Evolutionary conservation across 2,329 filamentous ascomycete species (phyloP).

Genomic region (Claviceps cyperi): DNA sequence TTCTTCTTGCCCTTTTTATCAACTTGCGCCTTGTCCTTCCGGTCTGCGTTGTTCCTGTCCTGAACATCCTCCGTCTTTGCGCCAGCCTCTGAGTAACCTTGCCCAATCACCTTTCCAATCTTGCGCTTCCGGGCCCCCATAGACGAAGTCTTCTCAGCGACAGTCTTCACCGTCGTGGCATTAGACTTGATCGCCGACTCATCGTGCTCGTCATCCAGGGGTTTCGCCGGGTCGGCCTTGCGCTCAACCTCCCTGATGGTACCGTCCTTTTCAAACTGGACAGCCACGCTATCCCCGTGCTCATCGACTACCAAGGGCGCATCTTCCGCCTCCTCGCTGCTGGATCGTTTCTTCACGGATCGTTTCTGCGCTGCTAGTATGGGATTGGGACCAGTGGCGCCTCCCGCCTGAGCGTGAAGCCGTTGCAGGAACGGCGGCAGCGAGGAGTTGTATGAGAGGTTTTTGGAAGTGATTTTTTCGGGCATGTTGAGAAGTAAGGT

Average conservation of each 20-base stretch:
- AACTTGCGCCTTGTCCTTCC: slow-evolving; percentile 12
- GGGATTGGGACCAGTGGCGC: slow-evolving; percentile 36
- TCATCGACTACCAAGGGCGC: slow-evolving; percentile 63
- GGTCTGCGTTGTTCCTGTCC: slow-evolving; percentile 6
- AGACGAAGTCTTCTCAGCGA: slow-evolving; percentile 14
- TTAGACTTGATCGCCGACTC: slow-evolving; percentile 18
- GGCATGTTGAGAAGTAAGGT: slow-evolving; percentile 22
- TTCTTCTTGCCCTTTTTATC: slow-evolving; percentile 33
- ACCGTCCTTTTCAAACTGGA: slow-evolving; percentile 30
- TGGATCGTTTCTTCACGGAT: slow-evolving; percentile 39
- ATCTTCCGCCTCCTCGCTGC: slow-evolving; percentile 61
- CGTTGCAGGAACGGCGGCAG: slow-evolving; percentile 47
- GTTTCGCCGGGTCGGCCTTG: slow-evolving; percentile 9
- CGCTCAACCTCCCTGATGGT: slow-evolving; percentile 18
- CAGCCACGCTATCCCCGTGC: slow-evolving; percentile 46
- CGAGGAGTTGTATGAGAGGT: slow-evolving; percentile 48
- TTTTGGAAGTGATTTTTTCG: slow-evolving; percentile 54
- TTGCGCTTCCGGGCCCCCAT: slow-evolving; percentile 39
- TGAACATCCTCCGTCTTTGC: slow-evolving; percentile 5
- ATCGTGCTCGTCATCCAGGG: slow-evolving; percentile 9
- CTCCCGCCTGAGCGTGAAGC: slow-evolving; percentile 37
- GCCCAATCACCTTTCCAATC: slow-evolving; percentile 23
- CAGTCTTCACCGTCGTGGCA: slow-evolving; percentile 8
- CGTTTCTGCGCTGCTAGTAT: slow-evolving; percentile 35
- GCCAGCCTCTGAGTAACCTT: slow-evolving; percentile 15